These are phyloP conservation scores for Pecoramyces ruminantium DNA, from an alignment of 192 early-diverging fungal species.

Conservation along the genomic window DNA sequence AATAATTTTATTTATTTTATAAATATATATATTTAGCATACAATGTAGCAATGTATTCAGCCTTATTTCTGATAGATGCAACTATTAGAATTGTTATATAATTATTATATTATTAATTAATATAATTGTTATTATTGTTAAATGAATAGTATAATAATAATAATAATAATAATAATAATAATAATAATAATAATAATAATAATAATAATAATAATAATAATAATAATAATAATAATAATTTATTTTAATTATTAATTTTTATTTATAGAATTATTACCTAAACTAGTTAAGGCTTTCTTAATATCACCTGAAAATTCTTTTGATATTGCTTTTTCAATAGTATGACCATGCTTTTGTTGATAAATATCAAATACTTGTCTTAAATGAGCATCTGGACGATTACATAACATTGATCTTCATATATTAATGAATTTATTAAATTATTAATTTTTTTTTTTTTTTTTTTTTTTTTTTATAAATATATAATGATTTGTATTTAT, in stretches of 20 bases:
- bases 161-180: too few relatives aligned
- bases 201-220: too few relatives aligned
- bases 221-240: too few relatives aligned
- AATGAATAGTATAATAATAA: too few relatives aligned
- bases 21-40: neutral
- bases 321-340: constrained; percentile 17
- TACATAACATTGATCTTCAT: neutral
- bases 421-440: neutral
- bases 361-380: constrained; percentile 13
- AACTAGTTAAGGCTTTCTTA: constrained; percentile 12
- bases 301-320: constrained; percentile 26
- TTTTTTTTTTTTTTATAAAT: too few relatives aligned
- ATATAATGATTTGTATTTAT: too few relatives aligned
- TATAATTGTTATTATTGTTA: too few relatives aligned
- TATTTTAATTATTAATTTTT: too few relatives aligned
- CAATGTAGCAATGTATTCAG: neutral
- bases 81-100: too few relatives aligned
- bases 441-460: too few relatives aligned
- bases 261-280: neutral
- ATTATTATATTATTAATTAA: too few relatives aligned
- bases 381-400: neutral
- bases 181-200: too few relatives aligned
- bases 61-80: neutral
- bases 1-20: constrained; percentile 3
- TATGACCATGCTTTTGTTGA: constrained; percentile 11